Conservation (phyloP, 164 flowering plant genomes). For the Piper longum region DNA sequence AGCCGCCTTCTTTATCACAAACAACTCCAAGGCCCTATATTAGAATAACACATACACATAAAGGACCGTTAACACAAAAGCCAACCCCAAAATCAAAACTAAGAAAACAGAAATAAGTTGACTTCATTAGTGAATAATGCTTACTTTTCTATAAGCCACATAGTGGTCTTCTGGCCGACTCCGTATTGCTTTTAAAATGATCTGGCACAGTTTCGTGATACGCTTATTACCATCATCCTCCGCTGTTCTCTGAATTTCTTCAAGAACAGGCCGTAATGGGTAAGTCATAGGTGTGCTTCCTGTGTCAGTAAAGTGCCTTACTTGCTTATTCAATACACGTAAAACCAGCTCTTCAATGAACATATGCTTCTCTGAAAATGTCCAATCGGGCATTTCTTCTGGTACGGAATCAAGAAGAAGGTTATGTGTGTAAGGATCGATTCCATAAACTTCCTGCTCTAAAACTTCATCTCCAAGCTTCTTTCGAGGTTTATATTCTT, state of each 20-base stretch:
- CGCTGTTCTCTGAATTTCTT: constrained; percentile 54
- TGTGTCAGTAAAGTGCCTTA: constrained; percentile 62
- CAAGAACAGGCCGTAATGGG: constrained; percentile 61
- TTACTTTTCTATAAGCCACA: constrained; percentile 95
- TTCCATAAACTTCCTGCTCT: constrained; percentile 98
- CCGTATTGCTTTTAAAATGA: constrained; percentile 55
- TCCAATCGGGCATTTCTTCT: constrained; percentile 63
- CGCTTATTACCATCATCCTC: constrained; percentile 36
- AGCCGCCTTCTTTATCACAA: constrained; percentile 85
- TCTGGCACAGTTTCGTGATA: constrained; percentile 42
- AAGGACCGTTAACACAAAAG: not conserved
- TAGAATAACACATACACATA: not conserved
- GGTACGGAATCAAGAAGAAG: constrained; percentile 97
- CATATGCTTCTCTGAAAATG: constrained; percentile 55
- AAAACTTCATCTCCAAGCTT: constrained; percentile 81
- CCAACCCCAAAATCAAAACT: not conserved
- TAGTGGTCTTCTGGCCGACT: constrained; percentile 84
- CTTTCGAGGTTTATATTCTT: constrained; percentile 88
- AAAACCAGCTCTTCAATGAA: constrained; percentile 83
- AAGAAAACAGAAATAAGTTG: not conserved
- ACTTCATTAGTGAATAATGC: not conserved
- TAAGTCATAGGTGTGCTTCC: constrained; percentile 84
- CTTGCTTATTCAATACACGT: constrained; percentile 65
- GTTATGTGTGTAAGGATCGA: constrained; percentile 96
- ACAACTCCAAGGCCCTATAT: constrained; percentile 96